These are phyloP conservation scores for Macrocybe gigantea DNA, from an alignment of 768 basidiomycete species.

Conservation along the genomic window DNA sequence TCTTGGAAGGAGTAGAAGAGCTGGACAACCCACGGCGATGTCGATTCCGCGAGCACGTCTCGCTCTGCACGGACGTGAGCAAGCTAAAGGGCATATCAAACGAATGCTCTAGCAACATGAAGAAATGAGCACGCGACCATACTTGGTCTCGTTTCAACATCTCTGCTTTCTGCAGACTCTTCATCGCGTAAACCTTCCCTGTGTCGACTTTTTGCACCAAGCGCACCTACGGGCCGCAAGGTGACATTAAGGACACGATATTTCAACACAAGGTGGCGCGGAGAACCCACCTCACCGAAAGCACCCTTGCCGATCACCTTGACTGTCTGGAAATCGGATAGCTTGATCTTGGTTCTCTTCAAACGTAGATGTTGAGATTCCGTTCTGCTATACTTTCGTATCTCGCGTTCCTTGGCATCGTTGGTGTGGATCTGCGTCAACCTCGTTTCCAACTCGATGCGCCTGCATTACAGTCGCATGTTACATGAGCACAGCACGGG, in stretches of 20 bases:
- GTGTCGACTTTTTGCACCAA: constrained; percentile 97
- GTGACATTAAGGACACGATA: constrained; percentile 6
- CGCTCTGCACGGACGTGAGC: constrained; percentile 97
- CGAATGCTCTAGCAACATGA: neutral
- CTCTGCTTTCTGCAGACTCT: constrained; percentile 95
- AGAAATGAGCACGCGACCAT: constrained; percentile 12
- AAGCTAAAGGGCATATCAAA: constrained; percentile 45
- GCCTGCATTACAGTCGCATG: constrained; percentile 36
- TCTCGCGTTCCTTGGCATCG: constrained; percentile 85
- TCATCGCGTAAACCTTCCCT: constrained; percentile 99
- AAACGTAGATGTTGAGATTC: constrained; percentile 91
- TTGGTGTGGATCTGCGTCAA: constrained; percentile 68
- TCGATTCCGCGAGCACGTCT: constrained; percentile 93
- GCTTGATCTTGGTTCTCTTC: constrained; percentile 86
- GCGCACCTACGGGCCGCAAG: constrained; percentile 54
- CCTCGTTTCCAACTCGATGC: constrained; percentile 84
- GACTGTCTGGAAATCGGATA: constrained; percentile 91
- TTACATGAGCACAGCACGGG: no score
- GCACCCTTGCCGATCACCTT: constrained; percentile 99
- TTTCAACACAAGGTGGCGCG: neutral
- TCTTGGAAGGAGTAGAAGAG: constrained; percentile 99
- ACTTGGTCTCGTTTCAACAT: constrained; percentile 99
- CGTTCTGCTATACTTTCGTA: constrained; percentile 78
- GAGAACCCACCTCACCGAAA: constrained; percentile 79
- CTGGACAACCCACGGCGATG: constrained; percentile 96